Percentiles rank a stretch among this genome's conserved stretches.
phyloP scores from a whole-genome alignment of 2,329 filamentous ascomycete species.

The Penicillium thymicola region DNA sequence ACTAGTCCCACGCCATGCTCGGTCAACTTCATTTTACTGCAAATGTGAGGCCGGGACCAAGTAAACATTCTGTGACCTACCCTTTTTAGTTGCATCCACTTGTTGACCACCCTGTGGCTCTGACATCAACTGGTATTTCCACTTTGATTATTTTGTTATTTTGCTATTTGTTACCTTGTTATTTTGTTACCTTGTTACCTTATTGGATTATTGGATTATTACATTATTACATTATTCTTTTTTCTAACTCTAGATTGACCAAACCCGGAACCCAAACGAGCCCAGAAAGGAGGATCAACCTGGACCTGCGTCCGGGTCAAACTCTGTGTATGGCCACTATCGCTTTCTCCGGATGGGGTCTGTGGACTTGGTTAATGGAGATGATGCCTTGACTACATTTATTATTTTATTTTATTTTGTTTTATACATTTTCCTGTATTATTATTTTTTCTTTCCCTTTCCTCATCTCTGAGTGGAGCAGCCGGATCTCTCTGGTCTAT shows the following conservation, averaged over 20 bases:
- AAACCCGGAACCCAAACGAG: constrained; percentile 34
- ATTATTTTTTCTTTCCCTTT: constrained; percentile 4
- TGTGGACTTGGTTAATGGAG: constrained; percentile 22
- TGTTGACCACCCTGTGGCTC: constrained; percentile 27
- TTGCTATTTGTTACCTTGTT: neutral
- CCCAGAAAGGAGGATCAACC: constrained; percentile 39
- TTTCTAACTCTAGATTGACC: constrained; percentile 25
- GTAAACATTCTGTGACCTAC: constrained; percentile 28
- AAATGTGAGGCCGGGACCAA: constrained; percentile 14
- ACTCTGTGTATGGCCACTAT: constrained; percentile 30
- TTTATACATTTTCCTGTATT: constrained; percentile 13
- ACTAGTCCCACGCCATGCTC: constrained; percentile 8
- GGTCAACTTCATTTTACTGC: constrained; percentile 8
- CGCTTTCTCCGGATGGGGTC: constrained; percentile 32
- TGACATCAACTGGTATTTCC: constrained; percentile 38
- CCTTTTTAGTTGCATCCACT: constrained; percentile 34
- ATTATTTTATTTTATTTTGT: constrained; percentile 31
- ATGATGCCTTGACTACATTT: constrained; percentile 37
- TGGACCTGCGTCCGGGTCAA: constrained; percentile 41
- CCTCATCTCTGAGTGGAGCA: constrained; percentile 4
- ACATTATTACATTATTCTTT: constrained; percentile 6
- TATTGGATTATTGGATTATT: neutral
- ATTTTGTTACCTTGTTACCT: neutral
- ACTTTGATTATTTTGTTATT: constrained; percentile 6
- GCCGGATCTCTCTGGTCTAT: constrained; percentile 10